phyloP scores from a whole-genome alignment of 352 stramenopile species.

The Phytophthora tentaculata region DNA sequence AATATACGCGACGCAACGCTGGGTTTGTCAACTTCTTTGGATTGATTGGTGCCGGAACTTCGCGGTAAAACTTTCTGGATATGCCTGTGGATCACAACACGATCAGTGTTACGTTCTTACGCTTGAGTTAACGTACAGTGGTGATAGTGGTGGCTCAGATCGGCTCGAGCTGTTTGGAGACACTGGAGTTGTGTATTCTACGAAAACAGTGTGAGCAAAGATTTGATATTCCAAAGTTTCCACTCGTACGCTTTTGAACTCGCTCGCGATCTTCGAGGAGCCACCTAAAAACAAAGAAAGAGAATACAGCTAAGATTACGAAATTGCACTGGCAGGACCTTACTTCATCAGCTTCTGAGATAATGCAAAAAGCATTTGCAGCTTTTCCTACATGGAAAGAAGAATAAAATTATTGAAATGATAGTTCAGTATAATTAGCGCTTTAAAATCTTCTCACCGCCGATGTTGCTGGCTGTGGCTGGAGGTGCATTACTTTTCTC shows the following conservation, averaged over 20 bases:
- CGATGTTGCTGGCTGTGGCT: constrained; percentile 31
- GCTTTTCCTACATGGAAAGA: constrained; percentile 31
- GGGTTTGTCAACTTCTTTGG: constrained; percentile 13
- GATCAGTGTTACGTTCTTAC: not conserved
- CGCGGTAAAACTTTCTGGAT: constrained; percentile 5
- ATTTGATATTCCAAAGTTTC: not conserved
- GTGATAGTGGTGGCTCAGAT: not conserved
- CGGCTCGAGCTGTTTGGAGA: constrained; percentile 1
- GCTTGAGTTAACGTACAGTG: constrained; percentile 28
- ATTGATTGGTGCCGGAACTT: not conserved
- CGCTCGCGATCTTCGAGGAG: constrained; percentile 38
- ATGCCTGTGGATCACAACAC: constrained; percentile 11
- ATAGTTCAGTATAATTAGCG: not conserved
- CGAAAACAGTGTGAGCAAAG: not conserved
- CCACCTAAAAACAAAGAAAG: constrained; percentile 29
- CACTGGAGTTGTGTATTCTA: constrained; percentile 6
- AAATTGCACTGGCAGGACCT: not conserved
- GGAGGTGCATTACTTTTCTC: constrained; percentile 41
- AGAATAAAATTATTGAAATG: not conserved
- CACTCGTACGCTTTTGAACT: constrained; percentile 23
- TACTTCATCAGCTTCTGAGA: constrained; percentile 46
- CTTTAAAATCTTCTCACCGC: constrained; percentile 10
- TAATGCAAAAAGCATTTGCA: constrained; percentile 49
- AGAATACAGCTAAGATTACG: not conserved
- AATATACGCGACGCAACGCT: constrained; percentile 30